Base-by-base conservation (phyloP, 345 rosid genomes). In the Moricandia arvensis region DNA sequence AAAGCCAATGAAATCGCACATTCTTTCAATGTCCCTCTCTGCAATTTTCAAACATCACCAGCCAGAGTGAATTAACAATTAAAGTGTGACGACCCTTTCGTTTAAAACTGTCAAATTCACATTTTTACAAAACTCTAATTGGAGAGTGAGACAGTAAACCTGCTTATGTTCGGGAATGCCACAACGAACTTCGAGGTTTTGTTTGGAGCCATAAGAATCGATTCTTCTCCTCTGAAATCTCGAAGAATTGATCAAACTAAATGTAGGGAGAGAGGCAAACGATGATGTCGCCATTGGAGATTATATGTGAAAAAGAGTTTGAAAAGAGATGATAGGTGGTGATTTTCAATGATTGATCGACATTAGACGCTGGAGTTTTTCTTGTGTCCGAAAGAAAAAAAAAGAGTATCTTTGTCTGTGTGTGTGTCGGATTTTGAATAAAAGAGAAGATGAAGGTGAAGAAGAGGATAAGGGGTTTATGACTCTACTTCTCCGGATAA, bases 1-100 rank as follows among this genome's bases (percentile, higher is more conserved):
- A 95, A 80, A 69, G 91, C 87, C 63, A 90, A 47, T 6, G 97
- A 91, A 71, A 95, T 67, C 7, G 91, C 97, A 80, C 97, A 85
- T 68, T 95, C 90, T 84, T 88, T 91, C 76, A 88, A 53, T 54
- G 69, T 68, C 41, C 80, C 77, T 79, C 82, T 85, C 97, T 90
- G n/a, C n/a, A n/a, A n/a, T n/a, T n/a, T n/a, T n/a, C n/a, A n/a
- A n/a, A n/a, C n/a, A n/a, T n/a, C n/a, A n/a, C n/a, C n/a, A n/a
- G n/a, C n/a, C n/a, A n/a, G n/a, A n/a, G n/a, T n/a, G n/a, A n/a
- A n/a, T n/a, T n/a, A n/a, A n/a, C 35, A 33, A 33, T 33, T 33
- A 33, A 33, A 65, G 38, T 41, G n/a, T n/a, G n/a, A 8, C 38
- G 57, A 43, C 24, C 43, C n/a, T 43, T 41, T 66, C 5, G 47